These are phyloP conservation scores for Quaeritorhiza haematococci DNA, from an alignment of 371 early-diverging fungal genomes.

Conservation along the genomic window DNA sequence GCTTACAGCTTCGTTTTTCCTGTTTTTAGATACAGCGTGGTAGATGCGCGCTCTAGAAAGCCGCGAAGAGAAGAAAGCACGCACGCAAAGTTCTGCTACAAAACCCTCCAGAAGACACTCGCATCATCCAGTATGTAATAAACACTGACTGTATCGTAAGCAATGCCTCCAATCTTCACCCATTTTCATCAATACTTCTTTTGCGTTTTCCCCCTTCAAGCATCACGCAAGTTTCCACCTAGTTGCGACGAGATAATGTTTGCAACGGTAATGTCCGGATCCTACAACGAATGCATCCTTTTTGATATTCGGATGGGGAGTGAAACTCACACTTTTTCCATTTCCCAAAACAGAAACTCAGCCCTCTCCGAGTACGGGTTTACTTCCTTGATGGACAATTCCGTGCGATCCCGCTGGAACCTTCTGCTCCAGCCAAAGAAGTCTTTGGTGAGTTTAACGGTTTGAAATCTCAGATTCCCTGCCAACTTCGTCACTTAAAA, in stretches of 20 bases:
- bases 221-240: slow-evolving; percentile 30
- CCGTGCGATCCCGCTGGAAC: slow-evolving; percentile 28
- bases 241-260: slow-evolving; percentile 36
- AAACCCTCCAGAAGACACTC: slow-evolving; percentile 5
- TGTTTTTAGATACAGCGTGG: not conserved
- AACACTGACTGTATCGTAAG: not conserved
- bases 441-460: slow-evolving; percentile 23
- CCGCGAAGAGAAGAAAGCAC: not conserved
- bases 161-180: slow-evolving; percentile 1
- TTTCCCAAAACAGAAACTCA: too few relatives aligned
- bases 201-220: too few relatives aligned
- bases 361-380: slow-evolving; percentile 31
- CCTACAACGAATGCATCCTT: too few relatives aligned
- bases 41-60: not conserved
- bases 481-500: not conserved
- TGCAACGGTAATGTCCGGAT: slow-evolving; percentile 27
- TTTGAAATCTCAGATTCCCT: not conserved
- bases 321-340: too few relatives aligned
- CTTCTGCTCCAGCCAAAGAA: slow-evolving; percentile 28
- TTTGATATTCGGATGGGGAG: too few relatives aligned
- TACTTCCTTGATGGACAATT: slow-evolving; percentile 33
- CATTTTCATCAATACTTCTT: too few relatives aligned
- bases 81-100: slow-evolving; percentile 4
- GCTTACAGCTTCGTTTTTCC: not conserved
- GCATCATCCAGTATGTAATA: not conserved